Evolutionary conservation across 1,284 basidiomycete species (phyloP), one percentile per base, ranked within the genome.

Genomic region (Ceratobasidium sp.): DNA sequence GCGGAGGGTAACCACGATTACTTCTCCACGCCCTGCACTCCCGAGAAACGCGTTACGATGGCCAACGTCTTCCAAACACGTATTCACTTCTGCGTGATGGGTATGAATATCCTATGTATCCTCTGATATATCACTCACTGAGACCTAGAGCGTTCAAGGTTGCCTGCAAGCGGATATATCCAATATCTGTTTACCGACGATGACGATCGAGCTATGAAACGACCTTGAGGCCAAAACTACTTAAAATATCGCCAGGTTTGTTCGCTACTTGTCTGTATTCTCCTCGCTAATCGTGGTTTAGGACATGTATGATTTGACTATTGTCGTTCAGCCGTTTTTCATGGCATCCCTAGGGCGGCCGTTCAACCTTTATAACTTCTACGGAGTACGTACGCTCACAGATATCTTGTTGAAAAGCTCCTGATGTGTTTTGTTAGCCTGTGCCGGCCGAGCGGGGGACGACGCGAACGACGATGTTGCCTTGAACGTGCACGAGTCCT

Each of bases 241-340:
- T n/a, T n/a, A n/a, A n/a, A n/a, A n/a, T n/a, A n/a, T n/a, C n/a
- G n/a, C n/a, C n/a, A n/a, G n/a, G n/a, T 93, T 81, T 78, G 89
- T 82, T 46, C 64, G 13, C n/a, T 20, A 28, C 59, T 20, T 20
- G 48, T 57, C 17, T 77, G 13, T 10, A 48, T 42, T 2, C 33
- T 44, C 52, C 78, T 80, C 33, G 17, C 48, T 56, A 42, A 56
- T n/a, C 26, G 9, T 20, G 5, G 20, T 48, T 52, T 82, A 96
- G 95, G 96, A 98, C 84, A 87, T 97, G 56, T 88, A 89, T 3
- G 92, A 95, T 83, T 90, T 93, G 7, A 95, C 95, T 0, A 92
- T 95, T 46, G 90, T 89, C 7, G 88, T 99, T 67, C 94, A 97
- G 82, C 96, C 97, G 0, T 97, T 85, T n/a, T 98, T 99, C 85